Conservation (phyloP, 306 rosid genomes). For the Prinsepia uniflora region DNA sequence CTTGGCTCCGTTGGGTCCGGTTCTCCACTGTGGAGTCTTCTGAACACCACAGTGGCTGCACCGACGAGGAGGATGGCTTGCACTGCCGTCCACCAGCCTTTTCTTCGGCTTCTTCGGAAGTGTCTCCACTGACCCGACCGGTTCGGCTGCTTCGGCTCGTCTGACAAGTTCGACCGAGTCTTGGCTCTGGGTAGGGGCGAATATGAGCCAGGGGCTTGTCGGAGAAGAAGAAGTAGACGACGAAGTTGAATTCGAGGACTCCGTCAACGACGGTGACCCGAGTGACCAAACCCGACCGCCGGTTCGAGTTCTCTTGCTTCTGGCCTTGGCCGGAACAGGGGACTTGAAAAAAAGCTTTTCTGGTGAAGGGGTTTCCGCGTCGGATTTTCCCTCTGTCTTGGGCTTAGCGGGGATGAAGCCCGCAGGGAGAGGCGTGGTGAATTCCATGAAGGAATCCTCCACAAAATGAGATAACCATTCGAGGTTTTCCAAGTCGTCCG, state of each 20-base stretch:
- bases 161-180: constrained; percentile 1
- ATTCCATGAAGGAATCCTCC: constrained; percentile 74
- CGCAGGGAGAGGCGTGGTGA: constrained; percentile 39
- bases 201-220: constrained; percentile 40
- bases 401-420: constrained; percentile 28
- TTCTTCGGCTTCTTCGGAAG: constrained; percentile 42
- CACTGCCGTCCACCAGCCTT: constrained; percentile 8
- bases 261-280: constrained; percentile 49
- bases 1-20: constrained; percentile 86
- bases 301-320: constrained; percentile 67
- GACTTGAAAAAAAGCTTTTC: constrained; percentile 45
- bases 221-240: constrained; percentile 59
- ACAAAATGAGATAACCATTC: constrained; percentile 95
- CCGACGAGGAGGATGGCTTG: constrained; percentile 51
- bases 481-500: constrained; percentile 68
- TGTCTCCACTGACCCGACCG: constrained; percentile 19
- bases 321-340: constrained; percentile 72
- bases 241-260: constrained; percentile 59
- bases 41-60: constrained; percentile 96
- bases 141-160: constrained; percentile 14
- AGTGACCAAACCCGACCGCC: constrained; percentile 80
- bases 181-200: constrained; percentile 23
- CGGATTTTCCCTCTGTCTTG: not conserved
- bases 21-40: constrained; percentile 96
- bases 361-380: constrained; percentile 19